Evolutionary conservation across 164 flowering plant species (phyloP), one percentile per base, ranked within the genome.

Genomic region (Annona cherimola): DNA sequence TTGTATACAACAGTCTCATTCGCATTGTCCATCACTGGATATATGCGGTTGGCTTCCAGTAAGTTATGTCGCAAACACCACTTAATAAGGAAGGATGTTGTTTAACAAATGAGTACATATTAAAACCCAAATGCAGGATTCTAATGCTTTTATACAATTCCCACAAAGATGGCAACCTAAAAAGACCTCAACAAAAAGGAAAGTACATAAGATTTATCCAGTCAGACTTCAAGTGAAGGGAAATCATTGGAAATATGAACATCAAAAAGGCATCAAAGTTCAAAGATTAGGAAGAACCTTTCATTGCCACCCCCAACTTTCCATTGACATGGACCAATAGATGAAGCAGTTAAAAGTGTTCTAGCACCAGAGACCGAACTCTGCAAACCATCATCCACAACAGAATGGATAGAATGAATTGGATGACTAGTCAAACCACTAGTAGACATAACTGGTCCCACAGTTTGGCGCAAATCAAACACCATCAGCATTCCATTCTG

Each of bases 381-480:
- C 61, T 80, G 62, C 63, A 43, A 43, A 12, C 11, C n/a, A 45
- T 75, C 62, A 54, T 82, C 63, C 60, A 67, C 64, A 79, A 94
- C 85, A 64, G 93, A 83, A 60, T 88, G 80, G 69, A 95, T 55
- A 11, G 94, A 78, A 82, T 95, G 99, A 76, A 95, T 72, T 40
- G 92, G 92, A 68, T 86, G 88, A 78, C 74, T 43, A 4, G 87
- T 78, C 71, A 88, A 71, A 20, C 98, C 98, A 63, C 12, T 72
- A 39, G 82, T 60, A 18, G 84, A 81, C 75, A 85, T 86, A 76
- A 95, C 42, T 2, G 90, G 96, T 46, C 74, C 63, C 20, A 63
- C 63, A 26, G 97, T 89, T 82, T 87, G 93, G 35, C 97, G 98
- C 80, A 82, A 81, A 79, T 95, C 99, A 83, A 93, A 95, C 76